Conservation (phyloP, 345 rosid genomes). For the Raphanus sativus region DNA sequence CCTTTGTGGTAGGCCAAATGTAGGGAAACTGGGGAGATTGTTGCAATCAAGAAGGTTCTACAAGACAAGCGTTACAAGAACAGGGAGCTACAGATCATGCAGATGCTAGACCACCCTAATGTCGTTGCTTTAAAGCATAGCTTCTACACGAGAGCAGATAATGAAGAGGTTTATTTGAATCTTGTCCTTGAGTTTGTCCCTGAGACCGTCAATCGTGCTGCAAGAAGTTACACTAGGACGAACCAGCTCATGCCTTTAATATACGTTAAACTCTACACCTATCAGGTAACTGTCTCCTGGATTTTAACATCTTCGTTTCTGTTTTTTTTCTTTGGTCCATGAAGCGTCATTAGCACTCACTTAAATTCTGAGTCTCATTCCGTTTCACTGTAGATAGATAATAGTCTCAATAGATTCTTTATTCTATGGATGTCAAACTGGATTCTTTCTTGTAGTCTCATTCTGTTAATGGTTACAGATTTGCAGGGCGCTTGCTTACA, state of each 20-base stretch:
- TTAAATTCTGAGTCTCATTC: neutral
- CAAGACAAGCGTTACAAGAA: constrained; percentile 97
- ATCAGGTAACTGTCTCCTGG: constrained; percentile 57
- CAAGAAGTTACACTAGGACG: constrained; percentile 73
- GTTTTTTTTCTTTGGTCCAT: neutral
- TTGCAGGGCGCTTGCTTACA: constrained; percentile 94
- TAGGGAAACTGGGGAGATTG: constrained; percentile 91
- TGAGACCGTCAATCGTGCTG: constrained; percentile 79
- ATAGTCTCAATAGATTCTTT: neutral
- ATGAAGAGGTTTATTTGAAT: constrained; percentile 84
- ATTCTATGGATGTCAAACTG: neutral
- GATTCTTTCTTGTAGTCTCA: neutral
- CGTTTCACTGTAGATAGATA: neutral
- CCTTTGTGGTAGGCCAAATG: constrained; percentile 74
- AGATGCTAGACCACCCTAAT: constrained; percentile 96
- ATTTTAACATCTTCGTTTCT: neutral
- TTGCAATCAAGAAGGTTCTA: constrained; percentile 92
- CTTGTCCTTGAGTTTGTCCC: constrained; percentile 94
- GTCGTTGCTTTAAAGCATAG: constrained; percentile 79
- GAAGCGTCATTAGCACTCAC: neutral
- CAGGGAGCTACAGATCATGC: constrained; percentile 90
- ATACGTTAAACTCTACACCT: constrained; percentile 86
- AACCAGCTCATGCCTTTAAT: constrained; percentile 88
- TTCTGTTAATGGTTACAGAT: constrained; percentile 53
- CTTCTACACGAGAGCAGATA: constrained; percentile 83